Evolutionary conservation across 1,284 basidiomycete genomes (phyloP).

Genomic region (Entoloma clypeatum): DNA sequence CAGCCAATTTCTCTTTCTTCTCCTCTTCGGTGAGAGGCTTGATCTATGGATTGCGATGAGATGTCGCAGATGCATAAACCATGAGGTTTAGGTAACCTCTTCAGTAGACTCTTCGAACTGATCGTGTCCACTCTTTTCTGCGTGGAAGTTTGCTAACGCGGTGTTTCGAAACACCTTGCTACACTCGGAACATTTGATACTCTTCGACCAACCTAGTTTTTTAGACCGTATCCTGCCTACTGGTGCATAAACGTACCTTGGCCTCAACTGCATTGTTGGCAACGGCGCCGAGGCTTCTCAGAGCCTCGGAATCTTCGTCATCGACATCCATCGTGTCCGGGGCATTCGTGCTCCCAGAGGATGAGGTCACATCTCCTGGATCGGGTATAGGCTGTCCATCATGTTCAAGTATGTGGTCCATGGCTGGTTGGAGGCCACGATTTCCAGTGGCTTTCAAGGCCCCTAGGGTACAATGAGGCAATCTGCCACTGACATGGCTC

Average conservation of each 20-base stretch:
- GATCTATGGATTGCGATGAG: slow-evolving; percentile 44
- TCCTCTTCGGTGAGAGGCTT: slow-evolving; percentile 95
- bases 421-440: slow-evolving; percentile 81
- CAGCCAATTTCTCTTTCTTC: slow-evolving; percentile 78
- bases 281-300: slow-evolving; percentile 47
- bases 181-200: slow-evolving; percentile 79
- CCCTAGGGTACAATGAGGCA: slow-evolving; percentile 47
- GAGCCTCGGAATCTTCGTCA: slow-evolving; percentile 67
- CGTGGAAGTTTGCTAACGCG: slow-evolving; percentile 89
- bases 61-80: neutral
- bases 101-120: slow-evolving; percentile 95
- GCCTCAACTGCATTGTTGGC: slow-evolving; percentile 51
- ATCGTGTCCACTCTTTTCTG: slow-evolving; percentile 92
- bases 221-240: neutral
- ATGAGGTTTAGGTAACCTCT: slow-evolving; percentile 54
- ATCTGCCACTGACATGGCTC: too few relatives aligned
- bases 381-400: slow-evolving; percentile 73
- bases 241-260: slow-evolving; percentile 41
- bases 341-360: slow-evolving; percentile 21
- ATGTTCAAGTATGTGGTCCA: slow-evolving; percentile 84
- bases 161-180: slow-evolving; percentile 86
- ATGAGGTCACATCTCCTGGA: slow-evolving; percentile 31
- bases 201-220: slow-evolving; percentile 31
- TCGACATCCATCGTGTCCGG: slow-evolving; percentile 46
- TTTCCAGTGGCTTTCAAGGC: slow-evolving; percentile 77